Evolutionary conservation across 2,329 filamentous ascomycete genomes (phyloP), one percentile per base, ranked within the genome.

Genomic region (Colletotrichum tropicale): DNA sequence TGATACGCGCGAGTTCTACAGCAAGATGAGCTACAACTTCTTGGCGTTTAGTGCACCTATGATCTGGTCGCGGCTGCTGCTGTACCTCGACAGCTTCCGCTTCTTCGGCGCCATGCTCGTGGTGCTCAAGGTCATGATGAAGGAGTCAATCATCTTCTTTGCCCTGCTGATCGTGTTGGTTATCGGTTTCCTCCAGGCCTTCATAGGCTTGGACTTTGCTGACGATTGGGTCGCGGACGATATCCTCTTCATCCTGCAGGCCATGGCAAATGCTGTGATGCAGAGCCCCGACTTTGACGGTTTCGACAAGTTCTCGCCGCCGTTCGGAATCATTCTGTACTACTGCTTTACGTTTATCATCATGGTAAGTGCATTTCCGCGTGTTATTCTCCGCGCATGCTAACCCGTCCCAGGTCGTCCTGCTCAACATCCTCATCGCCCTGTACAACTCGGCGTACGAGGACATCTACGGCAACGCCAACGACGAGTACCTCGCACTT

Each of bases 81-180:
- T 99, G 8, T 99, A 98, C 82, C 91, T 99, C 21, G 97, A 99
- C 85, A 95, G 94, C 38, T 92, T 98, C 89, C 93, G 95, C 71
- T 99, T 99, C 88, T 99, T 99, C 81, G 97, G 97, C 28, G 96
- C 96, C 66, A 99, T 99, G 97, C 91, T 99, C 2, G 96, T 99
- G 3, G 96, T 99, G 3, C 88, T 99, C 60, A 98, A 98, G 84
- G 94, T 96, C 67, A 96, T 96, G 94, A 96, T 96, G 94, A 95
- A 95, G 81, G 94, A 96, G 84, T 98, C 95, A 1, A 88, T 98
- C 79, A 98, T 98, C 78, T 99, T 99, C 88, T 99, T 99, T 81
- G 95, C 96, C 2, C 89, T 99, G 21, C 89, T 99, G 12, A 87
- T 94, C 66, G 93, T 98, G 68, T 93, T 99, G 74, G 89, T 98